A percentile compares a stretch with the other conserved stretches of the same genome.
Conservation (phyloP, 2,329 filamentous ascomycete genomes). For the Tympanopsis confertula region DNA sequence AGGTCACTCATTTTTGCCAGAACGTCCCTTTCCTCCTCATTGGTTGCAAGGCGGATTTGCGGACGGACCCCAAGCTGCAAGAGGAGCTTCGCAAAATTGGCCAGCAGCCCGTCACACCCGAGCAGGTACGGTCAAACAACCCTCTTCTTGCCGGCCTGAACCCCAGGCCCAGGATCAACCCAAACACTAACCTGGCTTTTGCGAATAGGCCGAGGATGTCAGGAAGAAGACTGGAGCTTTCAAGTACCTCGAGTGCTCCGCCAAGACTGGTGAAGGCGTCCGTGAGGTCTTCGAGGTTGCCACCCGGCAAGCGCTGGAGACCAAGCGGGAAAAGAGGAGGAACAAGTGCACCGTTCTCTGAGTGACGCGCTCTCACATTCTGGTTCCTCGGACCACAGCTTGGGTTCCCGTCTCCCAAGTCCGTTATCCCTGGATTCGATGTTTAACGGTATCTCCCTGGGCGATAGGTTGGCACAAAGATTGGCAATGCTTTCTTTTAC, state of each 20-base stretch:
- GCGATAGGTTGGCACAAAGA: not conserved
- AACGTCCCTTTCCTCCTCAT: constrained; percentile 70
- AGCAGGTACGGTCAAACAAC: constrained; percentile 58
- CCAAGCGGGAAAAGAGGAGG: constrained; percentile 42
- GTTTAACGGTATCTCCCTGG: not conserved
- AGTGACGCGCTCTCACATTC: constrained; percentile 20
- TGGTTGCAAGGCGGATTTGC: constrained; percentile 69
- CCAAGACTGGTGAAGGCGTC: constrained; percentile 69
- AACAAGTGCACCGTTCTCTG: constrained; percentile 53
- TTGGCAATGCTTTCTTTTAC: not conserved
- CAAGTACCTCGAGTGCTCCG: constrained; percentile 71
- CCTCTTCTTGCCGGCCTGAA: no score
- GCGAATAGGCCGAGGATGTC: constrained; percentile 54
- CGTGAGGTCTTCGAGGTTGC: constrained; percentile 70
- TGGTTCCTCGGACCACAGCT: not conserved
- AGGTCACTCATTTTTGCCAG: constrained; percentile 70
- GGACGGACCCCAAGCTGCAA: constrained; percentile 66
- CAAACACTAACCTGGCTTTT: not conserved
- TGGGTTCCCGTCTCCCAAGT: not conserved
- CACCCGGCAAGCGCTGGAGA: constrained; percentile 58
- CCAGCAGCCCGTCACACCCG: constrained; percentile 64
- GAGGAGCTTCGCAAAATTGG: constrained; percentile 72
- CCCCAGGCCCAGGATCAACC: constrained; percentile 6
- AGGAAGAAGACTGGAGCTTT: constrained; percentile 57
- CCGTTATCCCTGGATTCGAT: not conserved